A percentile compares a stretch with the other conserved stretches of the same genome.
phyloP scores from a whole-genome alignment of 2,329 filamentous ascomycete genomes.

The Stagonosporopsis tanaceti region DNA sequence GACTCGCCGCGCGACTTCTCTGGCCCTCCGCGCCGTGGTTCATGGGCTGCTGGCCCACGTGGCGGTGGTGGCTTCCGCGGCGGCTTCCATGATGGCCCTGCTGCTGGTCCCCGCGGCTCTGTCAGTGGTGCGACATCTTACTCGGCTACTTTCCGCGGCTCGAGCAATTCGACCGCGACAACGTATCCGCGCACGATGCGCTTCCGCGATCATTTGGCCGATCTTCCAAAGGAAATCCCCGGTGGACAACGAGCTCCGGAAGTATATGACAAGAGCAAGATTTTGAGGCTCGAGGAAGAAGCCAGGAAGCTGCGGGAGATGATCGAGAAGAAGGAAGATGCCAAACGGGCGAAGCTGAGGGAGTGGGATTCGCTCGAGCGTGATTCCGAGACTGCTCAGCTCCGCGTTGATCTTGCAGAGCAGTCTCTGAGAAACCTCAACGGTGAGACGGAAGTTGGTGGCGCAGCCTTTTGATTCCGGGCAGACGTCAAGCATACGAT shows the following conservation, averaged over 20 bases:
- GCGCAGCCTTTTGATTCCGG: conserved; percentile 44
- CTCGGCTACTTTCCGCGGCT: conserved; percentile 52
- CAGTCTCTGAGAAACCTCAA: conserved; percentile 53
- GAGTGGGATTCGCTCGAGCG: conserved; percentile 57
- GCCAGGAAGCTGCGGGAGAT: conserved; percentile 53
- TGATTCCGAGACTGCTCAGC: conserved; percentile 54
- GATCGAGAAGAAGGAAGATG: conserved; percentile 57
- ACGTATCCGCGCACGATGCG: conserved; percentile 59
- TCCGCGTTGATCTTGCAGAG: conserved; percentile 58
- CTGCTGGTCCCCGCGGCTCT: conserved; percentile 46
- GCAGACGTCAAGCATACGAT: neutral
- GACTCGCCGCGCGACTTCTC: conserved; percentile 48
- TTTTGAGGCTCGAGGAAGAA: conserved; percentile 58
- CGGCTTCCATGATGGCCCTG: conserved; percentile 34
- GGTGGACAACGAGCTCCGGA: conserved; percentile 56
- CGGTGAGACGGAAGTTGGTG: conserved; percentile 50
- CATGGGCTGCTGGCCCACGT: conserved; percentile 44
- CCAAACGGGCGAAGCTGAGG: conserved; percentile 52
- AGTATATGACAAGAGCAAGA: conserved; percentile 52
- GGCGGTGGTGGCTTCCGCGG: conserved; percentile 40
- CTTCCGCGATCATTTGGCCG: conserved; percentile 54
- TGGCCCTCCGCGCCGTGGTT: conserved; percentile 46
- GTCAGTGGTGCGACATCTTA: conserved; percentile 38
- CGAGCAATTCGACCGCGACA: conserved; percentile 53
- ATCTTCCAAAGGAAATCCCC: conserved; percentile 54